Percentiles rank a stretch among this genome's conserved stretches.
Evolutionary conservation across 2,329 filamentous ascomycete genomes (phyloP).

Genomic region (Pseudogymnoascus verrucosus): DNA sequence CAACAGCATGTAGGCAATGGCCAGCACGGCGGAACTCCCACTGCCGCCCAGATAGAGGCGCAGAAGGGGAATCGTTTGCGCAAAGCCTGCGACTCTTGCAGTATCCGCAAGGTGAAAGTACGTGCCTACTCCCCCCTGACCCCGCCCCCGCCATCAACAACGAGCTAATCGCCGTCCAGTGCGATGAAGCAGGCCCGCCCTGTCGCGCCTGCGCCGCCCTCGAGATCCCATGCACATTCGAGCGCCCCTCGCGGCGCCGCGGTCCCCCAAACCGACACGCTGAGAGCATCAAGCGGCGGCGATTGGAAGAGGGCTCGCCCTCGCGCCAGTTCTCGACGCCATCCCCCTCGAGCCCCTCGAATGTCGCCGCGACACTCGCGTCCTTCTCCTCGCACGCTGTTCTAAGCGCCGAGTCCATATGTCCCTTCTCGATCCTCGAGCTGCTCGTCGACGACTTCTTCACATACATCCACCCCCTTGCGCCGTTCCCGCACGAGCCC

Average conservation of each 20-base stretch:
- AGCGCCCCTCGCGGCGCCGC: conserved; percentile 53
- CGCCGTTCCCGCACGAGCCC: conserved; percentile 71
- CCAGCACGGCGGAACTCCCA: conserved; percentile 13
- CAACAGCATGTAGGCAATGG: conserved; percentile 10
- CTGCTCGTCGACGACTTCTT: conserved; percentile 75
- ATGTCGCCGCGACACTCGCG: conserved; percentile 26
- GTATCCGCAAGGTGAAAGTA: conserved; percentile 45
- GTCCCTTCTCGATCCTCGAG: conserved; percentile 58
- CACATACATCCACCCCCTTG: conserved; percentile 70
- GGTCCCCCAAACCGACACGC: conserved; percentile 60
- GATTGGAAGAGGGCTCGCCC: conserved; percentile 29
- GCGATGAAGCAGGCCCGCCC: conserved; percentile 57
- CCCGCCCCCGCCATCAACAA: background rate
- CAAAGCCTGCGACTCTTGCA: conserved; percentile 46
- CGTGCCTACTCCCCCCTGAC: conserved; percentile 9
- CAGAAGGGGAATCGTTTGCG: conserved; percentile 32
- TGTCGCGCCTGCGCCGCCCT: conserved; percentile 57
- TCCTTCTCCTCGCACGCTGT: conserved; percentile 28
- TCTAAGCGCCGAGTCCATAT: conserved; percentile 62
- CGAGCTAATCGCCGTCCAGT: conserved; percentile 33
- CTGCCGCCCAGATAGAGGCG: conserved; percentile 14
- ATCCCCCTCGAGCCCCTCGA: conserved; percentile 23
- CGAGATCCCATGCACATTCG: conserved; percentile 60
- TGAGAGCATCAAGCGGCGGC: conserved; percentile 56
- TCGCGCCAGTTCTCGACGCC: background rate